Percentiles rank a stretch among this genome's conserved stretches.
Evolutionary conservation across 257 asterid genomes (phyloP).

Genomic region (Nicotiana paniculata): DNA sequence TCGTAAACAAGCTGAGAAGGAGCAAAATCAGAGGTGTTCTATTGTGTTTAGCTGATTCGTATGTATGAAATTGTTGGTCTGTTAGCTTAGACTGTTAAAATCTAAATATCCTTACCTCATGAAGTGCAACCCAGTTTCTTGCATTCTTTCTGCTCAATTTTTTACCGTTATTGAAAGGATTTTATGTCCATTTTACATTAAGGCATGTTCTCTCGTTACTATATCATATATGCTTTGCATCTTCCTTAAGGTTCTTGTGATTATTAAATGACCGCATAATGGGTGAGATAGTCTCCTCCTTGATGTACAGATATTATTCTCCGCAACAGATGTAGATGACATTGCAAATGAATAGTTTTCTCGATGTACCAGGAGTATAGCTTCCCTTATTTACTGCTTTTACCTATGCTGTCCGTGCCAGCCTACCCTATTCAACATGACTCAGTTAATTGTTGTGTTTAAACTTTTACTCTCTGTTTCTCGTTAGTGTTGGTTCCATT

Average conservation of each 20-base stretch:
- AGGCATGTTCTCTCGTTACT: not conserved
- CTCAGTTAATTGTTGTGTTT: not conserved
- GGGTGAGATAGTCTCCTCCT: not conserved
- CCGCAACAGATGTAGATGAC: not conserved
- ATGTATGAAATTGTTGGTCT: not conserved
- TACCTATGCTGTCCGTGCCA: not conserved
- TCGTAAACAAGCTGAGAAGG: constrained; percentile 83
- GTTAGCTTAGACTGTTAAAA: not conserved
- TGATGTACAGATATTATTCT: not conserved
- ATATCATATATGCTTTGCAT: not conserved
- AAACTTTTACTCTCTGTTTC: not conserved
- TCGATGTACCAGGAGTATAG: not conserved
- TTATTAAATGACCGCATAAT: not conserved
- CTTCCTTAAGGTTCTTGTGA: not conserved
- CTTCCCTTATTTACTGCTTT: not conserved
- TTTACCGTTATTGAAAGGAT: not conserved
- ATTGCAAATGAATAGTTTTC: not conserved
- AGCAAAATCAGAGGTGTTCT: constrained; percentile 64
- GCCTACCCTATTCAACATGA: not conserved
- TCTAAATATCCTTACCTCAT: not conserved
- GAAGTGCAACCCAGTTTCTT: not conserved
- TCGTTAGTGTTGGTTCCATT: not conserved
- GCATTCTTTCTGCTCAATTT: not conserved
- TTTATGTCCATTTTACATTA: not conserved
- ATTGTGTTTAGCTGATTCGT: not conserved